Percentiles rank a stretch among this genome's conserved stretches.
These are phyloP conservation scores for Metschnikowia continentalis DNA, from an alignment of 805 yeast genomes.

Conservation along the genomic window DNA sequence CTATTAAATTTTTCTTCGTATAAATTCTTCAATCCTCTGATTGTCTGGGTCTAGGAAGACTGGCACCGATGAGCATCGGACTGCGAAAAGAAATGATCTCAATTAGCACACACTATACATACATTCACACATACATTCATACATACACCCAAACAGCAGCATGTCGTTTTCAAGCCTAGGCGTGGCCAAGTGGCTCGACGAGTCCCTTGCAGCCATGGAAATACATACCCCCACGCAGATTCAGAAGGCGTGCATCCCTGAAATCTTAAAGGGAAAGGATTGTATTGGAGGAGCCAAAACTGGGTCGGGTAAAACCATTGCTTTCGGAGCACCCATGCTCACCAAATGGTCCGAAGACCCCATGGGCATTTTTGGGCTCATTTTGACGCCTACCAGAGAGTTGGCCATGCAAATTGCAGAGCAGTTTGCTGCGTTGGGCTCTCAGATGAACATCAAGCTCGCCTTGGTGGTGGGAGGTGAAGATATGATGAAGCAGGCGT, in stretches of 20 bases:
- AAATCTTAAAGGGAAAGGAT: conserved; percentile 75
- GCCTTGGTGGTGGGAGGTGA: conserved; percentile 91
- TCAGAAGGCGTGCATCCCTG: conserved; percentile 86
- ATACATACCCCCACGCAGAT: conserved; percentile 81
- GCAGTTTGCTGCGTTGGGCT: conserved; percentile 90
- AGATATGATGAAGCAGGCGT: conserved; percentile 84
- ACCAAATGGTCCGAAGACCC: conserved; percentile 96
- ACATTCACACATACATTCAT: too few species aligned
- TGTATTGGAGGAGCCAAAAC: conserved; percentile 98
- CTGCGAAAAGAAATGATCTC: conserved; percentile 7
- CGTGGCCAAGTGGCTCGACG: conserved; percentile 80
- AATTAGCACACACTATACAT: background rate
- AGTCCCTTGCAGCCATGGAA: conserved; percentile 75
- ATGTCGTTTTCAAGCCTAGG: conserved; percentile 62
- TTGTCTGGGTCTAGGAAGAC: background rate
- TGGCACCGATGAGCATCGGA: conserved; percentile 15
- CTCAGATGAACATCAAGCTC: conserved; percentile 80
- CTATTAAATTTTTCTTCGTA: too few species aligned
- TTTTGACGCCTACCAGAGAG: conserved; percentile 90
- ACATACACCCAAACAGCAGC: background rate
- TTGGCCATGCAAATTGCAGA: conserved; percentile 96
- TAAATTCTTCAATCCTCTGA: too few species aligned
- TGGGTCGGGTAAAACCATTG: conserved; percentile 96
- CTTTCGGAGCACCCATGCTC: conserved; percentile 97
- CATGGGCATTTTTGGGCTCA: conserved; percentile 81